Conservation (phyloP, 2,329 filamentous ascomycete species). For the Fusarium compactum region DNA sequence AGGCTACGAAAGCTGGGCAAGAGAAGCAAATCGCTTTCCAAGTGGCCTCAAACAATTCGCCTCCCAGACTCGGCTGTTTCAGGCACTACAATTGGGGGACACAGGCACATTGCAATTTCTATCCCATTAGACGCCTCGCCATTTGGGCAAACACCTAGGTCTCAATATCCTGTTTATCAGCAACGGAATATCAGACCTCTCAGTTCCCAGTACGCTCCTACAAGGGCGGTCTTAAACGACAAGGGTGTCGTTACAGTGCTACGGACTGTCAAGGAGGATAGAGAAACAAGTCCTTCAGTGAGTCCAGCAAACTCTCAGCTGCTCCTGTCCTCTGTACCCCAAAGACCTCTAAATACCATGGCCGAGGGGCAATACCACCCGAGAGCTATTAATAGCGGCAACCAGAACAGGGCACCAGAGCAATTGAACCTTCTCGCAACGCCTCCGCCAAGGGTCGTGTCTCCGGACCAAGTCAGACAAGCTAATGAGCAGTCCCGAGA, state of each 20-base stretch:
- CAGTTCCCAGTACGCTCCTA: constrained; percentile 40
- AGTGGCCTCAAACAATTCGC: constrained; percentile 50
- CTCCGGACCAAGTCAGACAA: constrained; percentile 41
- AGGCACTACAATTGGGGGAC: constrained; percentile 64
- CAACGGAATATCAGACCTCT: constrained; percentile 26
- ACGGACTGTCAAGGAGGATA: constrained; percentile 48
- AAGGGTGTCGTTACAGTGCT: constrained; percentile 55
- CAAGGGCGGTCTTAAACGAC: constrained; percentile 51
- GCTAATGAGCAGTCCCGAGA: constrained; percentile 37
- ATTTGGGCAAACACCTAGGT: constrained; percentile 50
- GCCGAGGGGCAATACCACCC: constrained; percentile 7
- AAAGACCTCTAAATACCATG: constrained; percentile 12
- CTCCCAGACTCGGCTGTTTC: constrained; percentile 69
- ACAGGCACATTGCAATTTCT: constrained; percentile 71
- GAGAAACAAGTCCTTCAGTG: constrained; percentile 35
- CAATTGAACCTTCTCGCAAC: constrained; percentile 44
- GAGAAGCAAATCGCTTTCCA: constrained; percentile 53
- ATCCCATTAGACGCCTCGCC: constrained; percentile 66
- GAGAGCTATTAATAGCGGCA: constrained; percentile 26
- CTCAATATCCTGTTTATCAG: constrained; percentile 52
- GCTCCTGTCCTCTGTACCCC: constrained; percentile 11
- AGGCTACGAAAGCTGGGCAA: constrained; percentile 57
- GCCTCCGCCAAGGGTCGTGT: constrained; percentile 36
- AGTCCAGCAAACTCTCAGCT: constrained; percentile 24
- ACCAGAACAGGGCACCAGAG: constrained; percentile 31